A percentile compares a stretch with the other conserved stretches of the same genome.
These are phyloP conservation scores for Tremella yokohamensis DNA, from an alignment of 768 basidiomycete species.

Conservation along the genomic window DNA sequence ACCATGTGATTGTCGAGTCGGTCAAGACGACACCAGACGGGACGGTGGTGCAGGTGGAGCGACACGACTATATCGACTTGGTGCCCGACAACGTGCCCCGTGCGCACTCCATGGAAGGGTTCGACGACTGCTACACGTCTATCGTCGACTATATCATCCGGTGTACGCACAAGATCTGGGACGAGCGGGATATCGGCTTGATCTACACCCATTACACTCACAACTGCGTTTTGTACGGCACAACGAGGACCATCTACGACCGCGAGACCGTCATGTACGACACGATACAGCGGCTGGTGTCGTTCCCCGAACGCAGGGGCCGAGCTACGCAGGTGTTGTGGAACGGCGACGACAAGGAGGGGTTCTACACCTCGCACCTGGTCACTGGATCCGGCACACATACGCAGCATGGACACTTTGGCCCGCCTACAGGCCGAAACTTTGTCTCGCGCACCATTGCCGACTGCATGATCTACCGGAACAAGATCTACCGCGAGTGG, in stretches of 20 bases:
- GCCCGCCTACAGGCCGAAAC: slow-evolving; percentile 1
- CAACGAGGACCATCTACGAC: slow-evolving; percentile 4
- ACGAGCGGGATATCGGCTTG: slow-evolving; percentile 5
- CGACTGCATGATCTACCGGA: slow-evolving; percentile 8
- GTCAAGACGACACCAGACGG: no score
- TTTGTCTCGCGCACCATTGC: slow-evolving; percentile 8
- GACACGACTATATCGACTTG: slow-evolving; percentile 8
- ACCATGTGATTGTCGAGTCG: no score
- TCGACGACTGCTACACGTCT: slow-evolving; percentile 5
- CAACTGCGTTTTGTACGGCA: slow-evolving; percentile 8
- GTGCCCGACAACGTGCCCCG: neutral
- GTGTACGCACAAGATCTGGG: slow-evolving; percentile 6
- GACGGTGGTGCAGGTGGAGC: slow-evolving; percentile 11
- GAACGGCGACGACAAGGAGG: neutral
- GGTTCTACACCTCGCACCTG: slow-evolving; percentile 1
- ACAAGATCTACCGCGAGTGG: slow-evolving; percentile 7
- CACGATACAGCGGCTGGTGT: slow-evolving; percentile 8
- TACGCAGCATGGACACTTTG: slow-evolving; percentile 5
- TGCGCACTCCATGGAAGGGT: slow-evolving; percentile 6
- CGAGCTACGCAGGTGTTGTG: neutral
- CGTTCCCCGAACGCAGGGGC: slow-evolving; percentile 3
- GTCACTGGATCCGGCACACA: neutral
- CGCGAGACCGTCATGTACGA: slow-evolving; percentile 3
- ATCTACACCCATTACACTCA: slow-evolving; percentile 8
- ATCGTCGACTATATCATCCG: slow-evolving; percentile 7